phyloP scores from a whole-genome alignment of 768 basidiomycete genomes.

The Tulasnella calospora region DNA sequence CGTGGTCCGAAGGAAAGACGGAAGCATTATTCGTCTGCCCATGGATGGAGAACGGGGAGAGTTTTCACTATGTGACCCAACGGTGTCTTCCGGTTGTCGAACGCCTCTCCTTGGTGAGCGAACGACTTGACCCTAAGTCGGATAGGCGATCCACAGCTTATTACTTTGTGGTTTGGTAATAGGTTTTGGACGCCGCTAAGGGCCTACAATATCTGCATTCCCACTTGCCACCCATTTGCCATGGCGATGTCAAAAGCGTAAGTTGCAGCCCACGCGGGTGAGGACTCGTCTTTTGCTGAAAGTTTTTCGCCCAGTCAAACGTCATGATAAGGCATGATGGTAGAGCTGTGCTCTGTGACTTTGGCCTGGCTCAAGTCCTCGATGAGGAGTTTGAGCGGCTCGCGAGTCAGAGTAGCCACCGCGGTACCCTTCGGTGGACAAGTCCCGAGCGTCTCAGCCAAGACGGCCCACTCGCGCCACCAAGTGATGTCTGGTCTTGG shows the following conservation, averaged over 20 bases:
- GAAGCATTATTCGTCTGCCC: neutral
- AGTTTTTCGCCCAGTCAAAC: neutral
- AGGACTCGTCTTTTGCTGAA: neutral
- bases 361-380: neutral
- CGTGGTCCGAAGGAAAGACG: neutral
- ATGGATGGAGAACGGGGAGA: neutral
- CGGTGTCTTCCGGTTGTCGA: neutral
- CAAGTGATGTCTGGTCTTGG: neutral
- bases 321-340: neutral
- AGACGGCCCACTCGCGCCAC: neutral
- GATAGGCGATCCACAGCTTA: neutral
- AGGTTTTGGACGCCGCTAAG: conserved; percentile 4
- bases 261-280: neutral
- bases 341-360: neutral
- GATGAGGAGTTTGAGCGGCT: neutral
- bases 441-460: neutral
- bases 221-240: conserved; percentile 1
- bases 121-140: neutral
- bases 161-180: neutral
- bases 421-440: neutral
- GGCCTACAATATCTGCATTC: neutral
- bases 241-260: conserved; percentile 6
- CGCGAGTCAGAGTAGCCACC: neutral
- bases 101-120: neutral
- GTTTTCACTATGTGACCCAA: neutral